These are phyloP conservation scores for Mycogone perniciosa DNA, from an alignment of 2,329 filamentous ascomycete species.

Conservation along the genomic window DNA sequence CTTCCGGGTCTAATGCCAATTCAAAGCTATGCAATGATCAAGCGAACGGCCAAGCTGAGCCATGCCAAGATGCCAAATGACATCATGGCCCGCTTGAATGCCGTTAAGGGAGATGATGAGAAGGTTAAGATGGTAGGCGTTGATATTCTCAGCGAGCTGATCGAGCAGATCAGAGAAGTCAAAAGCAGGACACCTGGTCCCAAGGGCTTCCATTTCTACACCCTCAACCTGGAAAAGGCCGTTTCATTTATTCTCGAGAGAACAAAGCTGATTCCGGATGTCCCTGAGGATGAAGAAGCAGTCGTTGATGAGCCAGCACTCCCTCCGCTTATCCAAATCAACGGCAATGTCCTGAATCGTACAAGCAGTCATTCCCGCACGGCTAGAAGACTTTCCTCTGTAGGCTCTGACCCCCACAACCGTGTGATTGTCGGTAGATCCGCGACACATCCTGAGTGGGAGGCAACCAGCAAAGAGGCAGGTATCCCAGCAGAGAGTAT, in stretches of 20 bases:
- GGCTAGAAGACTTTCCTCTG: conserved; percentile 63
- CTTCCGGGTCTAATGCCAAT: conserved; percentile 96
- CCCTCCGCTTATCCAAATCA: conserved; percentile 36
- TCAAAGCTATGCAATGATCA: conserved; percentile 94
- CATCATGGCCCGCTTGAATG: conserved; percentile 64
- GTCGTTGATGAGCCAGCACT: conserved; percentile 39
- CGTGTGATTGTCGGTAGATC: conserved; percentile 69
- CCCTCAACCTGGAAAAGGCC: conserved; percentile 90
- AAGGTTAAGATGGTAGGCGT: conserved; percentile 74
- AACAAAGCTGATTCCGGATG: conserved; percentile 70
- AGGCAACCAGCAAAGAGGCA: conserved; percentile 70
- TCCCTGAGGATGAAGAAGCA: conserved; percentile 46
- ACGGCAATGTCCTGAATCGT: conserved; percentile 36
- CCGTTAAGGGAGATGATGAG: conserved; percentile 72
- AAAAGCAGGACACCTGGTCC: conserved; percentile 52
- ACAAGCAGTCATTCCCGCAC: conserved; percentile 30
- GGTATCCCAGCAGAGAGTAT: conserved; percentile 67
- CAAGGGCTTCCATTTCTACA: conserved; percentile 94
- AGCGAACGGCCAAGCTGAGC: conserved; percentile 87
- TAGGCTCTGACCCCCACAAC: conserved; percentile 82
- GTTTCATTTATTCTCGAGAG: conserved; percentile 89
- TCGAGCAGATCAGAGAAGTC: conserved; percentile 67
- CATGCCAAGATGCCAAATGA: conserved; percentile 73
- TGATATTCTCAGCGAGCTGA: conserved; percentile 76
- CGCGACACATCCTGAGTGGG: conserved; percentile 56